phyloP scores from a whole-genome alignment of 2,329 filamentous ascomycete genomes.

The Phyllosticta paracitricarpa region DNA sequence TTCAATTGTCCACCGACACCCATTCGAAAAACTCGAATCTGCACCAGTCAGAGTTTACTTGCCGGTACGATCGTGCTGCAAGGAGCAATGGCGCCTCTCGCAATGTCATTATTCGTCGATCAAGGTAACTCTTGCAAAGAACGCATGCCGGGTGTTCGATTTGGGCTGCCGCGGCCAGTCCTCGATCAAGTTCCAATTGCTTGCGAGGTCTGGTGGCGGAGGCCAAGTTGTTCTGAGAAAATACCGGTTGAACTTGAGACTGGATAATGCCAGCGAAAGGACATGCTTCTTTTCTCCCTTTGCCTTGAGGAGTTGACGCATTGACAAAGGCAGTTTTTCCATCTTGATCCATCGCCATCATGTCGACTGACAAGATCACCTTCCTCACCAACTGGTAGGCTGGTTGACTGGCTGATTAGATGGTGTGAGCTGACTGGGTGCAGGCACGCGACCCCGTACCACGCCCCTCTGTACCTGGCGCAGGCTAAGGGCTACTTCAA shows the following conservation, averaged over 20 bases:
- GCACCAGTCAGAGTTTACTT: neutral
- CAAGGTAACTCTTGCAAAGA: conserved; percentile 32
- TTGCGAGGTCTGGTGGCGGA: neutral
- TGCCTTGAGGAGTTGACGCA: conserved; percentile 24
- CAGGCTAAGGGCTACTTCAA: conserved; percentile 67
- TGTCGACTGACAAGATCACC: conserved; percentile 78
- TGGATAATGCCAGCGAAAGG: conserved; percentile 83
- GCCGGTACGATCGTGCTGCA: conserved; percentile 7
- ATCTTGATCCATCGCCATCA: conserved; percentile 45
- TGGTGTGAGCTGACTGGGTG: neutral
- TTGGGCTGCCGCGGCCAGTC: neutral
- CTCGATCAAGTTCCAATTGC: conserved; percentile 9
- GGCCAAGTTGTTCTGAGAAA: conserved; percentile 51
- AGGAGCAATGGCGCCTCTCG: conserved; percentile 13
- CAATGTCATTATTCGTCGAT: conserved; percentile 29
- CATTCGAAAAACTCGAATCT: neutral
- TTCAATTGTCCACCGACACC: neutral
- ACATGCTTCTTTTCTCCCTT: conserved; percentile 60
- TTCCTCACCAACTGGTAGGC: conserved; percentile 73
- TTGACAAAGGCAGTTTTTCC: conserved; percentile 40
- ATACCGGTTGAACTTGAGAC: conserved; percentile 74
- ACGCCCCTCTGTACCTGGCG: conserved; percentile 66
- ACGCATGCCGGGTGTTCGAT: conserved; percentile 34
- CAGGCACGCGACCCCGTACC: conserved; percentile 75
- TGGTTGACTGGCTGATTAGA: conserved; percentile 10